These are phyloP conservation scores for Ampelomyces quisqualis DNA, from an alignment of 2,329 filamentous ascomycete species.

Conservation along the genomic window DNA sequence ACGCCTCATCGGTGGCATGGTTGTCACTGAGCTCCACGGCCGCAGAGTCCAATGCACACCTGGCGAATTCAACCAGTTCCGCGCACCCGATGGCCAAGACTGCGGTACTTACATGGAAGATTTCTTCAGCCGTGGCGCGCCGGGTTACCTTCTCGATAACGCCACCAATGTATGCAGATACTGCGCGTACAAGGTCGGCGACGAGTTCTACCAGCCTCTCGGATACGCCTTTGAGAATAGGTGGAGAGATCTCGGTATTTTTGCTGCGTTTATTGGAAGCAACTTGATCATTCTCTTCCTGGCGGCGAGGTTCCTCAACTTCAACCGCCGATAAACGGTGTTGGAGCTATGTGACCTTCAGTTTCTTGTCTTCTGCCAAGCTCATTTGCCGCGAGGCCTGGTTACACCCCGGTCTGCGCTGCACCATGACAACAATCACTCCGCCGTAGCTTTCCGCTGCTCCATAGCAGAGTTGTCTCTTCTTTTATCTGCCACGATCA, in stretches of 20 bases:
- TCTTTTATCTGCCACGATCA: no score
- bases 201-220: constrained; percentile 74
- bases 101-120: constrained; percentile 74
- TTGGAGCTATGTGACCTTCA: neutral
- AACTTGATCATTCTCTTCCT: constrained; percentile 69
- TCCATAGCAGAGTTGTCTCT: neutral
- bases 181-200: constrained; percentile 77
- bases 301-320: constrained; percentile 54
- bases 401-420: no score
- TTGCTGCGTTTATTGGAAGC: constrained; percentile 71
- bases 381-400: no score
- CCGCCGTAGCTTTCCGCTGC: neutral
- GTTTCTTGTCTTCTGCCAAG: neutral
- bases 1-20: constrained; percentile 75
- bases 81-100: constrained; percentile 62
- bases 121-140: constrained; percentile 68
- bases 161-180: constrained; percentile 70
- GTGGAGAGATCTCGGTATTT: constrained; percentile 84
- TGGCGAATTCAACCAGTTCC: constrained; percentile 67
- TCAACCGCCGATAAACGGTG: constrained; percentile 42
- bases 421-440: neutral
- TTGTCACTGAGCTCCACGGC: constrained; percentile 73
- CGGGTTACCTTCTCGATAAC: constrained; percentile 70
- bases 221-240: constrained; percentile 66
- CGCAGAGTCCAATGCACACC: constrained; percentile 62